Evolutionary conservation across 208 protist genomes (phyloP), one percentile per base, ranked within the genome.

Genomic region (Leishmania tarentolae): DNA sequence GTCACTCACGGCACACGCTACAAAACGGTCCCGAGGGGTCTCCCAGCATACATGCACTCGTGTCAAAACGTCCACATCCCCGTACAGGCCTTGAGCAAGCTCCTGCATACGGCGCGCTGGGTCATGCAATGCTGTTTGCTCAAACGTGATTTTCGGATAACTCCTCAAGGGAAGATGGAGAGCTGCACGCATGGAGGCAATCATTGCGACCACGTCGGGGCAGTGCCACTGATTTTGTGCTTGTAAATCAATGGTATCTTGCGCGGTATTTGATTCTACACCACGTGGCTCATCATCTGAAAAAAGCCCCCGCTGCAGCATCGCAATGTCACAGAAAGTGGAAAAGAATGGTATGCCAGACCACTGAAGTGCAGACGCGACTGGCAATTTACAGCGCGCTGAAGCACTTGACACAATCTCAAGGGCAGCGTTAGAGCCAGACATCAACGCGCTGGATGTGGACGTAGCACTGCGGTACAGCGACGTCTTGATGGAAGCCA

Each of bases 21-120:
- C 37, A 15, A 68, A 80, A 8, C 37, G 40, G 31, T 56, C 70
- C 24, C 80, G 52, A 42, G 76, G 70, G 5, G 83, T 83, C 17
- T 76, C 83, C 92, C 90, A 93, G 31, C 86, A 65, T 3, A 88
- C 79, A 28, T 82, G 77, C 24, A 93, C 87, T 46, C 75, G 76
- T 15, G 92, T 92, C n/a, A 87, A 76, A 31, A 92, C 80, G 57
- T 86, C 81, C 8, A 95, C 89, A 82, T 95, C 91, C 46, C 91
- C 91, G 72, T 82, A 84, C 5, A 40, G 11, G 0, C 89, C 89
- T 15, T 66, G 37, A 2, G 75, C 66, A 35, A 95, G 74, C 47
- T 93, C 82, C n/a, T 59, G 72, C 4, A 91, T 76, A 13, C 90
- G 86, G 17, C 75, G 85, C 44, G 82, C 83, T 2, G 90, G 85